Evolutionary conservation across 2,329 filamentous ascomycete genomes (phyloP), one percentile per base, ranked within the genome.

Genomic region (Sporothrix sp.): DNA sequence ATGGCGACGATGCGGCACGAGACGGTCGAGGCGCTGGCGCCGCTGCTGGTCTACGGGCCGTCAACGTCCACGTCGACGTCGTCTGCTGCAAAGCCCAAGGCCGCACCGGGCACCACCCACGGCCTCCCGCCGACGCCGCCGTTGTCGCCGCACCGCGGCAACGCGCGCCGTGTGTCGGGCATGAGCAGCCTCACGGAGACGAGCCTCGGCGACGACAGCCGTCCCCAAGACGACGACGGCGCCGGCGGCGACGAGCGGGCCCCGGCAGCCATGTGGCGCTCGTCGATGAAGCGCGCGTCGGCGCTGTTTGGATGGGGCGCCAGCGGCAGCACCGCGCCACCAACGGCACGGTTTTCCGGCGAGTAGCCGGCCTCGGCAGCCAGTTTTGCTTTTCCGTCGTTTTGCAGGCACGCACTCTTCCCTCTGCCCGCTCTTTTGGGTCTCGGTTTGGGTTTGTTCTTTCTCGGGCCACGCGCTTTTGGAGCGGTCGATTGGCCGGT

Each of bases 101-200:
- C 45, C 13, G 8, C 51, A 0, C 23, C 35, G 3, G 18, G 36
- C 35, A 25, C 21, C 23, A 21, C 32, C 10, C 1, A 32, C 9
- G 28, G 48, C 33, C 25, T 53, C 14, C 54, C 52, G 4, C 54
- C 54, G 1, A 54, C 54, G 8, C 54, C 54, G 5, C 54, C 54
- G 3, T 47, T 42, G 28, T 56, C 54, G 28, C 54, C 54, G 4
- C 38, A 32, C 16, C 38, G 45, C 25, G 20, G 37, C 46, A 45
- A 52, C 18, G 38, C 40, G 6, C 46, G 51, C 2, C 51, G 51
- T 7, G 48, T 40, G 48, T 51, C 52, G 3, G 48, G 42, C 43
- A 53, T 51, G 48, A 48, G 52, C 47, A 32, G 48, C 27, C 43
- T 48, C 32, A 48, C 48, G 25, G 46, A 52, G 37, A 48, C 38